Conservation (phyloP, 2,329 filamentous ascomycete species). For the Fusarium redolens region DNA sequence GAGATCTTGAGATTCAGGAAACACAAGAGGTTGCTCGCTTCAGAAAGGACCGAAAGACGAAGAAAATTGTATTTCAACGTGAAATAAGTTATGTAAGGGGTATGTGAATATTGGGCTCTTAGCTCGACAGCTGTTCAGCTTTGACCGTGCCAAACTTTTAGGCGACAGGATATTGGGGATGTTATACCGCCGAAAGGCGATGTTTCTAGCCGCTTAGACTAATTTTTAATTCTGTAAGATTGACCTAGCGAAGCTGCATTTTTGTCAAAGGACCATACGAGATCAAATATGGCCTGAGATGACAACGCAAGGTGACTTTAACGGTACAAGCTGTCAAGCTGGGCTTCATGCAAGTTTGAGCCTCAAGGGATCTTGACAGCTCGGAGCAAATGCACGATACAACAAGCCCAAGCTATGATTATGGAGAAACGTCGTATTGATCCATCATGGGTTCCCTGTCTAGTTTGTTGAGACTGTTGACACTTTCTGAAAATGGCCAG, state of each 20-base stretch:
- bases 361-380: neutral
- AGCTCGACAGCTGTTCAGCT: fast-evolving
- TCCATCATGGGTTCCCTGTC: neutral
- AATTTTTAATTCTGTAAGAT: neutral
- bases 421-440: neutral
- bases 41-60: neutral
- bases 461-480: neutral
- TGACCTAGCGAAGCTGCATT: too few species aligned
- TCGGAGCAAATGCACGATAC: neutral
- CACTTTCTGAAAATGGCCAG: too few species aligned
- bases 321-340: fast-evolving
- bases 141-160: too few species aligned
- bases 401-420: fast-evolving
- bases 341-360: neutral
- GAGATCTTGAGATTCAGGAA: neutral
- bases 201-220: neutral
- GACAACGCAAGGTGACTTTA: fast-evolving
- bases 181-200: neutral
- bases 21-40: neutral
- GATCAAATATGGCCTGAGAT: fast-evolving
- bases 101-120: fast-evolving
- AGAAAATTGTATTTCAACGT: neutral
- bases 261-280: fast-evolving
- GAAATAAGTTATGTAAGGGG: too few species aligned
- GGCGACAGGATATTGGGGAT: too few species aligned